Evolutionary conservation across 805 yeast genomes (phyloP).

Genomic region (Debaryomyces prosopidis): DNA sequence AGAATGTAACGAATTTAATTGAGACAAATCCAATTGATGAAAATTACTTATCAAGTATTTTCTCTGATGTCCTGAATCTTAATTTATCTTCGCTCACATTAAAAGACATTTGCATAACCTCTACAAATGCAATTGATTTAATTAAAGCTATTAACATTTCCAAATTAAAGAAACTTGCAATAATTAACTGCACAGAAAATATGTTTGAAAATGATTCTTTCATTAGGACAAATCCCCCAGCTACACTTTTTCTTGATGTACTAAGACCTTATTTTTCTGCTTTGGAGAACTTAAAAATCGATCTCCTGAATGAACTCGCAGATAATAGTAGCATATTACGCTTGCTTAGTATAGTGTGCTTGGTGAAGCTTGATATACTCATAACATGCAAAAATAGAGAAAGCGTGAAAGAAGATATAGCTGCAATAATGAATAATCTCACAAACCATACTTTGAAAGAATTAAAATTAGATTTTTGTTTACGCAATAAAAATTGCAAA

Average conservation of each 20-base stretch:
- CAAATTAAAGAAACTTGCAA: slow-evolving; percentile 5
- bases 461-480: slow-evolving; percentile 6
- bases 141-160: slow-evolving; percentile 3
- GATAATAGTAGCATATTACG: slow-evolving; percentile 6
- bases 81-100: slow-evolving; percentile 6
- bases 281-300: slow-evolving; percentile 7
- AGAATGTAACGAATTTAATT: slow-evolving; percentile 6
- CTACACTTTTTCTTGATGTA: slow-evolving; percentile 7
- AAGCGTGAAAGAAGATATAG: slow-evolving; percentile 3
- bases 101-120: slow-evolving; percentile 8
- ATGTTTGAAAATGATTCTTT: slow-evolving; percentile 3
- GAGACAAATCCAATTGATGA: slow-evolving; percentile 7
- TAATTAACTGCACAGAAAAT: slow-evolving; percentile 13
- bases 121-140: slow-evolving; percentile 9
- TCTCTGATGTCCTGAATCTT: slow-evolving; percentile 1
- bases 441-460: slow-evolving; percentile 5
- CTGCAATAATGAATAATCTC: slow-evolving; percentile 3
- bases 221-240: slow-evolving; percentile 11
- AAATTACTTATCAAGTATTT: slow-evolving; percentile 3
- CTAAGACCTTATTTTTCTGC: slow-evolving; percentile 6
- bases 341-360: neutral
- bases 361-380: slow-evolving; percentile 5
- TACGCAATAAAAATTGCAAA: slow-evolving; percentile 1
- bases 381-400: slow-evolving; percentile 8
- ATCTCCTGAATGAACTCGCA: slow-evolving; percentile 13